phyloP scores from a whole-genome alignment of 73 alveolate species.

The Paraurostyla sp. region DNA sequence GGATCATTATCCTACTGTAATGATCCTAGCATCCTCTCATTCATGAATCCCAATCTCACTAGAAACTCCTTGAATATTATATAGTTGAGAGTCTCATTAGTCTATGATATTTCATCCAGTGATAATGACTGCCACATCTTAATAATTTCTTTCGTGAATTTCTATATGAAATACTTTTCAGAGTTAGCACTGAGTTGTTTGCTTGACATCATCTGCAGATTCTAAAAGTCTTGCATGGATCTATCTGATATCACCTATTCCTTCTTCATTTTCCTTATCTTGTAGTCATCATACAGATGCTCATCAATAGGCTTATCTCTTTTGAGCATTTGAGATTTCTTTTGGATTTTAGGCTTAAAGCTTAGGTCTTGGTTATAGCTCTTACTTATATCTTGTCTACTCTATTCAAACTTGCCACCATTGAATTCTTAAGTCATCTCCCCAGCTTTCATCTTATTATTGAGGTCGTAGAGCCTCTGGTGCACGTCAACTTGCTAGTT shows the following conservation, averaged over 20 bases:
- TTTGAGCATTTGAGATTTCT: constrained; percentile 23
- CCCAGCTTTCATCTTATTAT: not conserved
- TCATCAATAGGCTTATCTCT: constrained; percentile 49
- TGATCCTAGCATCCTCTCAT: not conserved
- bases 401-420: not conserved
- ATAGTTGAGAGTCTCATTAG: constrained; percentile 35
- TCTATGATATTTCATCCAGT: not conserved
- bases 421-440: not conserved
- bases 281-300: constrained; percentile 45
- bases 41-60: constrained; percentile 36
- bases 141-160: constrained; percentile 52
- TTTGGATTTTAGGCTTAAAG: constrained; percentile 40
- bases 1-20: not conserved
- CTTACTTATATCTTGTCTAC: not conserved
- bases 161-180: constrained; percentile 53
- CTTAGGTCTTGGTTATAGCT: not conserved
- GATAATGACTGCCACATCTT: constrained; percentile 11
- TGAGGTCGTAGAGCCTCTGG: not conserved
- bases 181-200: constrained; percentile 35
- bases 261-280: not conserved
- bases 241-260: not conserved
- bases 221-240: not conserved
- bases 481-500: not conserved
- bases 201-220: constrained; percentile 12
- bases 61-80: constrained; percentile 24